These are phyloP conservation scores for Neoascochyta sp. DNA, from an alignment of 2,329 filamentous ascomycete species.

Conservation along the genomic window DNA sequence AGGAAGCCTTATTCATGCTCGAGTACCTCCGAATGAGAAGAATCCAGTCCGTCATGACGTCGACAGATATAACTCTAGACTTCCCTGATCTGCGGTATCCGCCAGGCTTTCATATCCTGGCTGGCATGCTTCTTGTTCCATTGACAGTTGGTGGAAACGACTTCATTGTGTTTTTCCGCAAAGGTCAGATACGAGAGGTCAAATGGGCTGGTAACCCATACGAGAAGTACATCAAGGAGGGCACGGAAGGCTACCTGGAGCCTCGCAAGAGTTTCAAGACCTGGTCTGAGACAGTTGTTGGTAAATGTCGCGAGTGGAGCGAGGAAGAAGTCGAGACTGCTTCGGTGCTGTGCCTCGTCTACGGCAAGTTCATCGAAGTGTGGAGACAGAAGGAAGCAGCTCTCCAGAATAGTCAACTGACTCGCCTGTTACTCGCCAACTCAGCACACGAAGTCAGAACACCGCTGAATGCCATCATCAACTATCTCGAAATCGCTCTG, in stretches of 20 bases:
- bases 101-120: conserved; percentile 74
- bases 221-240: conserved; percentile 69
- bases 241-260: conserved; percentile 70
- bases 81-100: conserved; percentile 78
- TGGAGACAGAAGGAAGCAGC: conserved; percentile 89
- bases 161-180: conserved; percentile 90
- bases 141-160: conserved; percentile 71
- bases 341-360: conserved; percentile 80
- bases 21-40: conserved; percentile 77
- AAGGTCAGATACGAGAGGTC: conserved; percentile 68
- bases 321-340: conserved; percentile 88
- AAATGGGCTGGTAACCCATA: conserved; percentile 88
- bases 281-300: conserved; percentile 77
- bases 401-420: conserved; percentile 76
- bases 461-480: conserved; percentile 88
- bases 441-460: conserved; percentile 90
- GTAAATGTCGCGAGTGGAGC: conserved; percentile 81
- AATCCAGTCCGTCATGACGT: conserved; percentile 71
- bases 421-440: conserved; percentile 73
- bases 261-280: conserved; percentile 74
- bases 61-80: conserved; percentile 70
- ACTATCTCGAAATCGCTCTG: conserved; percentile 86
- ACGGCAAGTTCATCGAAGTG: conserved; percentile 86
- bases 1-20: conserved; percentile 78
- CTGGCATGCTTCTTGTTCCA: conserved; percentile 77